A percentile compares a stretch with the other conserved stretches of the same genome.
Conservation (phyloP, 1,139 yeast genomes). For the Meyerozyma guilliermondii region DNA sequence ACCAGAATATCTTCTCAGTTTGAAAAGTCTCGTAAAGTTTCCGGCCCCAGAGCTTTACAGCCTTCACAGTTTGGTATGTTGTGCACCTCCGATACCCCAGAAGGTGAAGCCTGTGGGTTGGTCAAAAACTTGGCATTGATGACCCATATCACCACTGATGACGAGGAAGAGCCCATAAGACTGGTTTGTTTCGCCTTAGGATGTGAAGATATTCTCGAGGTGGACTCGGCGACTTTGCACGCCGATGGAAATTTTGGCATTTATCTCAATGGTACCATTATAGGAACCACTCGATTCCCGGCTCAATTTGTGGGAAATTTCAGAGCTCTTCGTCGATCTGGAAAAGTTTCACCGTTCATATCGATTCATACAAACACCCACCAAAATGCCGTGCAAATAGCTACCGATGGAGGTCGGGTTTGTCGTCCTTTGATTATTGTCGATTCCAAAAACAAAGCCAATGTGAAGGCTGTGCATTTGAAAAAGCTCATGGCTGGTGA, state of each 20-base stretch:
- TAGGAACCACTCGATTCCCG: conserved; percentile 88
- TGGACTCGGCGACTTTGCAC: conserved; percentile 83
- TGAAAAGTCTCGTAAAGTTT: conserved; percentile 94
- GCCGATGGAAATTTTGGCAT: conserved; percentile 75
- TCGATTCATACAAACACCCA: conserved; percentile 87
- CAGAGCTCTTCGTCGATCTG: conserved; percentile 76
- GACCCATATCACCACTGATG: conserved; percentile 99
- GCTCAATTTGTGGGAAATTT: conserved; percentile 72
- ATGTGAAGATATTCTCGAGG: conserved; percentile 76
- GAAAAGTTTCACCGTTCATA: conserved; percentile 84
- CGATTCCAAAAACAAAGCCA: conserved; percentile 49
- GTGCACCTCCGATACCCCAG: conserved; percentile 98
- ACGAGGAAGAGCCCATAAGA: conserved; percentile 85
- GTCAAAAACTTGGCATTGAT: conserved; percentile 93
- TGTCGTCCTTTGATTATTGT: conserved; percentile 95
- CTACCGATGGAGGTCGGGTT: conserved; percentile 98
- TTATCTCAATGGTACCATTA: conserved; percentile 86
- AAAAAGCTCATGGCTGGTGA: conserved; percentile 57
- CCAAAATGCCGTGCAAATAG: conserved; percentile 91
- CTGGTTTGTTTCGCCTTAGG: conserved; percentile 78
- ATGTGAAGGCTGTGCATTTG: conserved; percentile 69
- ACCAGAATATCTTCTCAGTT: conserved; percentile 97
- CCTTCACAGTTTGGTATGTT: conserved; percentile 99
- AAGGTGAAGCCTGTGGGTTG: conserved; percentile 99
- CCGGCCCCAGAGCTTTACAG: conserved; percentile 98